phyloP scores from a whole-genome alignment of 495 filamentous ascomycete genomes.

The Penicillium egyptiacum region DNA sequence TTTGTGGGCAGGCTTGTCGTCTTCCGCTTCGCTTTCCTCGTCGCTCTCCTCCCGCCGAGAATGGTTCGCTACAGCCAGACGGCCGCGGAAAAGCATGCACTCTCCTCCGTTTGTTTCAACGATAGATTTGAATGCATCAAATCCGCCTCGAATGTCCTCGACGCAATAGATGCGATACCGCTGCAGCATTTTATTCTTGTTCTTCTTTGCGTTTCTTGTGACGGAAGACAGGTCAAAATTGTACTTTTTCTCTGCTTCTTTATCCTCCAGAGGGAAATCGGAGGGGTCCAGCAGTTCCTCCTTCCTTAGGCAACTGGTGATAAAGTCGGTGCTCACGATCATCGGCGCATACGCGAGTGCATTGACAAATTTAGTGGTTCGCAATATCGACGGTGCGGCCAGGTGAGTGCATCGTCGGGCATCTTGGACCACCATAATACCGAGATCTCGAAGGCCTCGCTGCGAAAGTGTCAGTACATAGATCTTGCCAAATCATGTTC shows the following conservation, averaged over 20 bases:
- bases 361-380: slow-evolving; percentile 90
- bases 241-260: slow-evolving; percentile 65
- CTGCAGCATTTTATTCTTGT: slow-evolving; percentile 70
- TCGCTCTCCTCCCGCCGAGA: slow-evolving; percentile 48
- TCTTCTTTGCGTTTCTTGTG: slow-evolving; percentile 65
- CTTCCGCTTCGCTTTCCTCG: slow-evolving; percentile 47
- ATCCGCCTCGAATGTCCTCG: slow-evolving; percentile 70
- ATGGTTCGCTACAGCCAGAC: slow-evolving; percentile 58
- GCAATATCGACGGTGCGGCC: slow-evolving; percentile 79
- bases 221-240: slow-evolving; percentile 65
- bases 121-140: slow-evolving; percentile 79
- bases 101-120: slow-evolving; percentile 84
- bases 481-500: slow-evolving; percentile 1
- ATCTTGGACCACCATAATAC: slow-evolving; percentile 76
- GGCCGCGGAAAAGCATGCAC: slow-evolving; percentile 74
- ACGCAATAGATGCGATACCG: slow-evolving; percentile 80
- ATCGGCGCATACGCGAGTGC: slow-evolving; percentile 75
- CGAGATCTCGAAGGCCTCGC: slow-evolving; percentile 79
- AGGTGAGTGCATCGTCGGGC: slow-evolving; percentile 76
- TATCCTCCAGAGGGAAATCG: slow-evolving; percentile 67
- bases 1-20: slow-evolving; percentile 60
- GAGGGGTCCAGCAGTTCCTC: slow-evolving; percentile 59
- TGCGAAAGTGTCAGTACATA: slow-evolving; percentile 39
- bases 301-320: slow-evolving; percentile 67
- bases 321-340: slow-evolving; percentile 73